These are phyloP conservation scores for Emmonsia crescens DNA, from an alignment of 2,329 filamentous ascomycete genomes.

Conservation along the genomic window DNA sequence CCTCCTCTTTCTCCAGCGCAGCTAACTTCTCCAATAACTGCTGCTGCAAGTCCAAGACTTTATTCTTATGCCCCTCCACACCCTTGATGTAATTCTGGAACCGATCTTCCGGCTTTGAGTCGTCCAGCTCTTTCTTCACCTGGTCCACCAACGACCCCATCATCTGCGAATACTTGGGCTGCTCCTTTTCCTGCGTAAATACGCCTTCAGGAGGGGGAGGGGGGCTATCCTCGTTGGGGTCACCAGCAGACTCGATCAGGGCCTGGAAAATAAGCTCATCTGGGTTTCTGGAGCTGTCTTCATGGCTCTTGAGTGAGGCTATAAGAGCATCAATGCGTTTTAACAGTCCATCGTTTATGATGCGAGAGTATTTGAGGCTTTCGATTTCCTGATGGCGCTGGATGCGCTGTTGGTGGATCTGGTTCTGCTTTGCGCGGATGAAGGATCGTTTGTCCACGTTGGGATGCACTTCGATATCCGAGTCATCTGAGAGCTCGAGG, in stretches of 20 bases:
- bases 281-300: conserved; percentile 53
- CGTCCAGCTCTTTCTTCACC: conserved; percentile 75
- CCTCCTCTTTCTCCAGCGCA: conserved; percentile 74
- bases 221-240: conserved; percentile 60
- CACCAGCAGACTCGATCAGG: conserved; percentile 69
- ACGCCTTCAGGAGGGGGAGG: conserved; percentile 69
- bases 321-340: conserved; percentile 73
- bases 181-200: conserved; percentile 60
- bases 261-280: conserved; percentile 81
- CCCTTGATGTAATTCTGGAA: conserved; percentile 69
- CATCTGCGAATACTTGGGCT: conserved; percentile 90
- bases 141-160: conserved; percentile 93
- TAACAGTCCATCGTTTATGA: conserved; percentile 85
- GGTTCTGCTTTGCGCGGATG: conserved; percentile 93
- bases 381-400: conserved; percentile 82
- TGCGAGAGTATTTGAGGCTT: conserved; percentile 77
- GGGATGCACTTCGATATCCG: conserved; percentile 94
- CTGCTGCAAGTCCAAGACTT: conserved; percentile 67
- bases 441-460: conserved; percentile 98
- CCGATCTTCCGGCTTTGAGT: conserved; percentile 55
- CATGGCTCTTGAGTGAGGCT: conserved; percentile 61
- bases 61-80: conserved; percentile 62
- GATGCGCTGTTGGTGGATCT: conserved; percentile 85
- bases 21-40: conserved; percentile 64
- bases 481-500: conserved; percentile 95